These are phyloP conservation scores for Toxoplasma gondii DNA, from an alignment of 169 alveolate genomes.

Conservation along the genomic window DNA sequence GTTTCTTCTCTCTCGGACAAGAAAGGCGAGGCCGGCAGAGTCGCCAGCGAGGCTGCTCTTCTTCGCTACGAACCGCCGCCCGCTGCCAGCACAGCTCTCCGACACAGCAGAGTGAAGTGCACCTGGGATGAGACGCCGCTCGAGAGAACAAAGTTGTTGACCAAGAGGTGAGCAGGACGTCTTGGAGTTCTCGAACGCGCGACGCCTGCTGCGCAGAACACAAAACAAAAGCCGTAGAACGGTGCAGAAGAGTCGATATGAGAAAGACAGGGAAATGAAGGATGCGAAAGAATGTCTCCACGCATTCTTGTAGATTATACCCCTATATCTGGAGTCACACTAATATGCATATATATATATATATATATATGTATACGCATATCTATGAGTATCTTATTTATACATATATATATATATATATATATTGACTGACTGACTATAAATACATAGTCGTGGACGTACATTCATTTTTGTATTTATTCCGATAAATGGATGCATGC, in stretches of 20 bases:
- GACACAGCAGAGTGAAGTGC: slow-evolving; percentile 93
- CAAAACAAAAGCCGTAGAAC: neutral
- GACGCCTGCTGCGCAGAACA: neutral
- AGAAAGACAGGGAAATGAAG: neutral
- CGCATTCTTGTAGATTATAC: too few species aligned
- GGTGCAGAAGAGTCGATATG: neutral
- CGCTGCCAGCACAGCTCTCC: slow-evolving; percentile 87
- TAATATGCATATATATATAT: too few species aligned
- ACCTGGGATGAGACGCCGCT: slow-evolving; percentile 96
- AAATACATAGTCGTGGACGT: neutral
- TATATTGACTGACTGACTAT: neutral
- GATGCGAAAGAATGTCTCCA: too few species aligned
- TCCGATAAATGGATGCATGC: neutral
- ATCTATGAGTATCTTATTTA: neutral
- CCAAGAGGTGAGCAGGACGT: slow-evolving; percentile 29
- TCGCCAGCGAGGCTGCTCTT: slow-evolving; percentile 83
- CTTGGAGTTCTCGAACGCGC: neutral
- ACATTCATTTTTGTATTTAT: too few species aligned
- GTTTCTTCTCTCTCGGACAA: slow-evolving; percentile 31
- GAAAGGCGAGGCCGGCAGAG: neutral
- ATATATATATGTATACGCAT: too few species aligned
- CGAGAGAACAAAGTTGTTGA: slow-evolving; percentile 86
- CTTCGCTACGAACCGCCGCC: slow-evolving; percentile 89
- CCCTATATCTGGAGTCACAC: too few species aligned
- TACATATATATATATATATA: too few species aligned